These are phyloP conservation scores for Draba incana DNA, from an alignment of 345 rosid species.

Conservation along the genomic window DNA sequence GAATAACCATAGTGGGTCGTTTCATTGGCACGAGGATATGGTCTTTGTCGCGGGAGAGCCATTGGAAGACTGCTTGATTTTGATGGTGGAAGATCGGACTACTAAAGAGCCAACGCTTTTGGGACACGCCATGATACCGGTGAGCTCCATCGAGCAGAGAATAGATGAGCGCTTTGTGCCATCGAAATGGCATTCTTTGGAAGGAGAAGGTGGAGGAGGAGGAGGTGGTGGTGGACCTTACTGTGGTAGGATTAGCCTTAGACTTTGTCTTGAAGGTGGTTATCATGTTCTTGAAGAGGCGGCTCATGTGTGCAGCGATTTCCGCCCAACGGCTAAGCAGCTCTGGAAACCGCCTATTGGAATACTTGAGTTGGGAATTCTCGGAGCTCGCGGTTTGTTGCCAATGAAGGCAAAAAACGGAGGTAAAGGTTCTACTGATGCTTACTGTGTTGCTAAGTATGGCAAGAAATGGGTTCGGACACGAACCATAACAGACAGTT, in stretches of 20 bases:
- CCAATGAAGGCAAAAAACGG: conserved; percentile 82
- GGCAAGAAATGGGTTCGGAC: conserved; percentile 99
- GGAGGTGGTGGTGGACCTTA: conserved; percentile 45
- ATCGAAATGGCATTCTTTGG: conserved; percentile 70
- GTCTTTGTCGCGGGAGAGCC: conserved; percentile 93
- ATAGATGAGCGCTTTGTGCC: conserved; percentile 77
- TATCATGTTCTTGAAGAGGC: conserved; percentile 99
- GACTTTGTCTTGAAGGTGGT: conserved; percentile 92
- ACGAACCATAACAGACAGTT: conserved; percentile 79
- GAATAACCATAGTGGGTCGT: conserved; percentile 66
- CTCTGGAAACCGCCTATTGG: conserved; percentile 96
- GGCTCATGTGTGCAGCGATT: conserved; percentile 97
- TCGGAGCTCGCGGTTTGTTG: conserved; percentile 87
- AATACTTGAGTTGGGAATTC: conserved; percentile 83
- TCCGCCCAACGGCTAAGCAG: conserved; percentile 94
- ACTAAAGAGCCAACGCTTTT: conserved; percentile 54
- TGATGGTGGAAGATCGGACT: conserved; percentile 81
- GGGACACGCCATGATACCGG: conserved; percentile 66
- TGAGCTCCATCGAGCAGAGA: conserved; percentile 76
- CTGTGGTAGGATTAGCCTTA: conserved; percentile 69
- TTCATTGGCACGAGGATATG: conserved; percentile 92
- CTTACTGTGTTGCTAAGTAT: conserved; percentile 92
- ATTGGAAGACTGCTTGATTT: conserved; percentile 69
- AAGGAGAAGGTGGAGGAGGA: conserved; percentile 41
- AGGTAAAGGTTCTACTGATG: conserved; percentile 86